Conservation (phyloP, 257 asterid species). For the Avicennia marina region DNA sequence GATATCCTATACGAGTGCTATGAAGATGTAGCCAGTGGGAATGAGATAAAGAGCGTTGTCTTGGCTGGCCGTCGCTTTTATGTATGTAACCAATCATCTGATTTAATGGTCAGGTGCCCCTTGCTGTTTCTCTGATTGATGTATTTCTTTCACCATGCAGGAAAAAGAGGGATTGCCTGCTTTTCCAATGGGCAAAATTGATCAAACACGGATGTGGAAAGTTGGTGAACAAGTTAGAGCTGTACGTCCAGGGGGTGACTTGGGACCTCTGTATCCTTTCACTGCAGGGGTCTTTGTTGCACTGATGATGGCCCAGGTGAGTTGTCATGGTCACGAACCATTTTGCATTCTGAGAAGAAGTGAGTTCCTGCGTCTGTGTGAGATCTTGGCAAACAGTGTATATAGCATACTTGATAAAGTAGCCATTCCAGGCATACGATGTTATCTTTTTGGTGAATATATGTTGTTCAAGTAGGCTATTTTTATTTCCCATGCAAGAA, state of each 20-base stretch:
- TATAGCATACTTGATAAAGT: too few species aligned
- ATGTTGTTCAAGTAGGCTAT: neutral
- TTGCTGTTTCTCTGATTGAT: neutral
- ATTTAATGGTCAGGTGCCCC: neutral
- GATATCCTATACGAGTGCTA: conserved; percentile 93
- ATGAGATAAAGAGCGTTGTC: conserved; percentile 91
- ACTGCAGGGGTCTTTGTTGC: conserved; percentile 96
- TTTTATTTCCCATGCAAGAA: too few species aligned
- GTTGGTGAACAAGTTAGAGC: conserved; percentile 85
- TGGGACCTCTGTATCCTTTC: conserved; percentile 87
- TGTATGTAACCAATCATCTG: conserved; percentile 34
- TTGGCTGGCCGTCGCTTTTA: conserved; percentile 95
- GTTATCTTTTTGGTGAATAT: too few species aligned
- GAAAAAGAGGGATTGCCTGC: conserved; percentile 89
- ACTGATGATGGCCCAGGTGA: conserved; percentile 86
- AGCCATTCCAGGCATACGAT: neutral
- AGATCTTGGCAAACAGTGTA: neutral
- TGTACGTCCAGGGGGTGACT: conserved; percentile 65
- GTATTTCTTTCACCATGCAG: conserved; percentile 29
- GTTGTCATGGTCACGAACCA: conserved; percentile 5
- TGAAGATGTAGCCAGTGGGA: conserved; percentile 93
- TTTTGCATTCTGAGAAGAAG: neutral
- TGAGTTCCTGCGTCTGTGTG: neutral
- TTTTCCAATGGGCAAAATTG: conserved; percentile 96
- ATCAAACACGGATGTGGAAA: conserved; percentile 89